These are phyloP conservation scores for Tylopilus vinaceipallidus DNA, from an alignment of 768 basidiomycete species.

Conservation along the genomic window DNA sequence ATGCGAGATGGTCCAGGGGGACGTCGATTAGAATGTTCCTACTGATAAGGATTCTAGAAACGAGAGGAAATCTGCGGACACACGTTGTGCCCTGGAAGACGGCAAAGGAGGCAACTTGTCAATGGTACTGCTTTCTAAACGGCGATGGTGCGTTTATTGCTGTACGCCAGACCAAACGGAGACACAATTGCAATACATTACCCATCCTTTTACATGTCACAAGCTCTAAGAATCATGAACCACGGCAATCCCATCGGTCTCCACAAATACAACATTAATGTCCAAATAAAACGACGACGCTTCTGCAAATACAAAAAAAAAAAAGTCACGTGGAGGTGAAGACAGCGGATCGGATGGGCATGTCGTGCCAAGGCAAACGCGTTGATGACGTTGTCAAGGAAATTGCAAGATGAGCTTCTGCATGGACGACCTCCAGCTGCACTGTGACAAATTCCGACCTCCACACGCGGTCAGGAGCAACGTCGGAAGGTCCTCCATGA, in stretches of 20 bases:
- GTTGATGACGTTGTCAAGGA: constrained; percentile 45
- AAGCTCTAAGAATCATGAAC: not conserved
- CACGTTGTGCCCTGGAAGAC: not conserved
- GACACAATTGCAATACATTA: constrained; percentile 7
- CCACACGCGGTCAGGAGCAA: constrained; percentile 46
- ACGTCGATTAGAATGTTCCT: not conserved
- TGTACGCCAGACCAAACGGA: not conserved
- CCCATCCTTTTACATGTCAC: constrained; percentile 4
- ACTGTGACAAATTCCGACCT: constrained; percentile 42
- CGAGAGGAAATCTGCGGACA: not conserved
- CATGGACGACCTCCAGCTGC: constrained; percentile 62
- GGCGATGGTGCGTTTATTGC: not conserved
- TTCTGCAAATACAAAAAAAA: constrained; percentile 5
- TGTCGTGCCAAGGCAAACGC: not conserved
- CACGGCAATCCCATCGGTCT: not conserved
- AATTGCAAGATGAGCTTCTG: constrained; percentile 61
- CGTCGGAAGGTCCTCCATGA: constrained; percentile 34
- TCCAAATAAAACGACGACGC: constrained; percentile 21
- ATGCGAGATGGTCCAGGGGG: not conserved
- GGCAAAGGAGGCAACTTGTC: constrained; percentile 1
- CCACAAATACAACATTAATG: constrained; percentile 3
- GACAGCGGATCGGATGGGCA: not conserved
- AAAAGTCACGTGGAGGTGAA: constrained; percentile 4
- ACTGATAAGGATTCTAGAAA: not conserved
- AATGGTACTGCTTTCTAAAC: constrained; percentile 5